These are phyloP conservation scores for Skeletonema potamos DNA, from an alignment of 108 stramenopile species.

Conservation along the genomic window DNA sequence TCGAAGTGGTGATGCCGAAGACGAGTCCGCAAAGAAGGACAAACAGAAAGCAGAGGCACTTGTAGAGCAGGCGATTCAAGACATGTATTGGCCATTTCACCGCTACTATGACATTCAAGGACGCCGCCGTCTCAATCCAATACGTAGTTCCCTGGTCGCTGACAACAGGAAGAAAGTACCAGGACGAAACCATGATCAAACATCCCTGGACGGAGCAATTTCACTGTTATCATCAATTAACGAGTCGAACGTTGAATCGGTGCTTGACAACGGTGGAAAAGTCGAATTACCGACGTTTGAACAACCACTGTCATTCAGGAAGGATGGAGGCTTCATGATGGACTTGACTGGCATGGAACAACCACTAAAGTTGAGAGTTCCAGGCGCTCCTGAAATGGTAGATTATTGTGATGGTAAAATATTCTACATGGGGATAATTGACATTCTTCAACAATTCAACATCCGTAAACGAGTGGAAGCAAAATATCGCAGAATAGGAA, in stretches of 20 bases:
- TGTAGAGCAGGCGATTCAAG: constrained; percentile 76
- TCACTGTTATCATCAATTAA: background rate
- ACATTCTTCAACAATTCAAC: constrained; percentile 97
- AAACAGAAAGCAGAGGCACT: constrained; percentile 50
- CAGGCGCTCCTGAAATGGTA: constrained; percentile 53
- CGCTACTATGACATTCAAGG: constrained; percentile 78
- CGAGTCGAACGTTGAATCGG: background rate
- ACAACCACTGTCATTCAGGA: constrained; percentile 70
- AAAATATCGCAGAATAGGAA: constrained; percentile 59
- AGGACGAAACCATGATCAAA: background rate
- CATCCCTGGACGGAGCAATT: background rate
- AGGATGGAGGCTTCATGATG: constrained; percentile 88
- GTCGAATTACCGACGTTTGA: constrained; percentile 50
- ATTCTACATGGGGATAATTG: constrained; percentile 96
- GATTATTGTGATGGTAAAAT: constrained; percentile 79
- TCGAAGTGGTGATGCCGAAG: constrained; percentile 6
- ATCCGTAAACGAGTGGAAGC: constrained; percentile 86
- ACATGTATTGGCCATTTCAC: constrained; percentile 90
- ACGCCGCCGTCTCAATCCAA: constrained; percentile 61
- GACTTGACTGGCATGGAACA: constrained; percentile 60
- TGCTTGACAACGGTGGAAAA: constrained; percentile 1
- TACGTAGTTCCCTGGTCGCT: constrained; percentile 27
- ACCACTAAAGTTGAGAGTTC: constrained; percentile 51
- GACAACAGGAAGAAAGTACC: background rate
- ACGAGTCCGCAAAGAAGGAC: constrained; percentile 1